Evolutionary conservation across 1,139 yeast genomes (phyloP).

Genomic region (Debaryomyces fabryi): DNA sequence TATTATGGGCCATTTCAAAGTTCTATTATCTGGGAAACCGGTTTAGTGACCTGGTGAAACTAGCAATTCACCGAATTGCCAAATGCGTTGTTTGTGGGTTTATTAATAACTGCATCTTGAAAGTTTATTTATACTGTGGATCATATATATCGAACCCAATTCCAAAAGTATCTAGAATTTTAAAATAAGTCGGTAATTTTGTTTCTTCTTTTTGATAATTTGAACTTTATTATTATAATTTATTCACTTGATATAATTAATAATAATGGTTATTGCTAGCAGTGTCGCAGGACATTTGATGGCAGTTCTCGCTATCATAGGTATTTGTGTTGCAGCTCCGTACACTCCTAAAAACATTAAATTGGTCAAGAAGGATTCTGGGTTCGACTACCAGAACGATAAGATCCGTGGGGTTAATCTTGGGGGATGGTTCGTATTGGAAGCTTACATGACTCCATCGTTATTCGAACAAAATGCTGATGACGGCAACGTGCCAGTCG

Average conservation of each 20-base stretch:
- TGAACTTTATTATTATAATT: not conserved
- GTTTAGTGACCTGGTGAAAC: constrained; percentile 1
- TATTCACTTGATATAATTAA: not conserved
- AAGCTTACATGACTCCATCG: constrained; percentile 83
- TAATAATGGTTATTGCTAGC: constrained; percentile 1
- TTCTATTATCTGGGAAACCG: not conserved
- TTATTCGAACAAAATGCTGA: constrained; percentile 56
- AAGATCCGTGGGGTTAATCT: constrained; percentile 78
- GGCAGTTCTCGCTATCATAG: constrained; percentile 2
- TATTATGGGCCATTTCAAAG: not conserved
- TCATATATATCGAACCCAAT: constrained; percentile 1
- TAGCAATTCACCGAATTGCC: not conserved
- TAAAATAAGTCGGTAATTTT: not conserved
- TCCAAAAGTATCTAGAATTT: not conserved
- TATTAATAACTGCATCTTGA: not conserved
- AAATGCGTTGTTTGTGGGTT: not conserved
- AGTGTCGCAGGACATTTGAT: not conserved
- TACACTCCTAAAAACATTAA: not conserved
- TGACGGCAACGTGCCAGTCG: constrained; percentile 61
- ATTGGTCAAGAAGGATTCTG: constrained; percentile 10
- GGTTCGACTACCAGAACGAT: constrained; percentile 52
- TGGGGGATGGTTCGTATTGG: constrained; percentile 93
- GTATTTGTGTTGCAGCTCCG: constrained; percentile 6
- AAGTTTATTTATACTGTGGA: not conserved
- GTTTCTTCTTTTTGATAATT: not conserved